Evolutionary conservation across 208 protist species (phyloP), one percentile per base, ranked within the genome.

Genomic region (Trypanosoma cruzi): DNA sequence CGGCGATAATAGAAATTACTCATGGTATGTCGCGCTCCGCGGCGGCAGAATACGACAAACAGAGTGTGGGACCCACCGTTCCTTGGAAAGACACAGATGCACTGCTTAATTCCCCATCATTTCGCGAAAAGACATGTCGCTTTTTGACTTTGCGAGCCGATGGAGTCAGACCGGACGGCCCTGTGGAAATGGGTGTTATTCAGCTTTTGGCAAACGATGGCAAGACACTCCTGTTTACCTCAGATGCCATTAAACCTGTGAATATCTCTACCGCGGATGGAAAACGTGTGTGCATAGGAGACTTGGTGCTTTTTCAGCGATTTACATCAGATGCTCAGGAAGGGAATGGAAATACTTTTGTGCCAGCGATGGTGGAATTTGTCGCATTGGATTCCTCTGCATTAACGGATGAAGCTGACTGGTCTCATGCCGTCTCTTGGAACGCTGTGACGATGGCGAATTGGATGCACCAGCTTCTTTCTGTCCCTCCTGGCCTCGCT

Each of bases 201-300:
- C 84, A 81, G 68, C 73, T 93, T 29, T 74, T 93, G 28, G 88
- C 88, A 0, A 90, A 87, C 56, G 82, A 93, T 57, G 85, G 80
- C 56, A 62, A 56, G 37, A 83, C 69, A 36, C 75, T 93, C 46
- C 62, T 93, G 14, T 79, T 89, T 64, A 81, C 79, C 8, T 52
- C 71, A 26, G 67, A 78, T 24, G 66, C 44, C 6, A 53, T 57
- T 50, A 29, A 34, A 29, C 57, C 71, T 32, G 54, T 64, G 16
- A 52, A 49, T 14, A 68, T 75, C 28, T 26, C 72, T 31, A 29
- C n/a, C 26, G 18, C 54, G 0, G 53, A 71, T 20, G 79, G 73
- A 16, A 71, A 80, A 18, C 57, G 65, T 20, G 52, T 85, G 0
- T 82, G 82, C 57, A 79, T 81, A 3, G 87, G 76, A 4, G 87